Base-by-base conservation (phyloP, 139 green algal species). In the Tetratostichococcus sp. region DNA sequence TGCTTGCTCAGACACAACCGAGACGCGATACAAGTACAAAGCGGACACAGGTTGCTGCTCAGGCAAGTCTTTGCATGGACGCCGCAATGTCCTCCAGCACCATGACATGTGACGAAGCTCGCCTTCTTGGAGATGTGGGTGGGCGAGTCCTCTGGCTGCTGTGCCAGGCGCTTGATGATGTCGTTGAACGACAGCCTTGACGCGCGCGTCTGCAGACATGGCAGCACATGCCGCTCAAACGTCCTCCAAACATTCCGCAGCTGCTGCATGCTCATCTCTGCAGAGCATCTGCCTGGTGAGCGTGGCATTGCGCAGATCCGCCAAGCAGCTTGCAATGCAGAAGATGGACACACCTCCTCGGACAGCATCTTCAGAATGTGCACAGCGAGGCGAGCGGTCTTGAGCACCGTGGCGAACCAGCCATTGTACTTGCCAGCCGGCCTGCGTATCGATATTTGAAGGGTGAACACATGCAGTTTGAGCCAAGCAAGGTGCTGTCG, bases 351-450 rank as follows among this genome's bases (percentile, higher is more conserved):
- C 50, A 81, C 74, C 83, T 94, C 89, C 19, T 85, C 73, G 25
- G 70, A 67, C 33, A 97, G 81, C 70, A 88, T 78, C 50, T 73
- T 65, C 30, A 96, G 76, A 42, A 89, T 79, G 28, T 84, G 77
- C 31, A 93, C 82, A 1, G 94, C 90, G 65, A 98, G 70, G 58
- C 83, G 78, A 0, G 89, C 88, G 19, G 78, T 78, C 79, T 93
- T 95, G 30, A 97, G 71, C 23, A 94, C 83, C 43, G 90, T 85
- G 26, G 74, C 73, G 77, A 93, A 97, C 89, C 91, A 98, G 58
- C 89, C 82, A 17, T 73, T 71, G 67, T 98, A 98, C 76, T 89
- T 82, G 4, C 65, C 16, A 2, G 78, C 35, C 23, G 91, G 89
- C 71, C 79, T 85, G 77, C 77, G 31, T 19, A n/a, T 66, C 58